Evolutionary conservation across 2,329 filamentous ascomycete species (phyloP), one percentile per base, ranked within the genome.

Genomic region (Pseudocercospora vitis): DNA sequence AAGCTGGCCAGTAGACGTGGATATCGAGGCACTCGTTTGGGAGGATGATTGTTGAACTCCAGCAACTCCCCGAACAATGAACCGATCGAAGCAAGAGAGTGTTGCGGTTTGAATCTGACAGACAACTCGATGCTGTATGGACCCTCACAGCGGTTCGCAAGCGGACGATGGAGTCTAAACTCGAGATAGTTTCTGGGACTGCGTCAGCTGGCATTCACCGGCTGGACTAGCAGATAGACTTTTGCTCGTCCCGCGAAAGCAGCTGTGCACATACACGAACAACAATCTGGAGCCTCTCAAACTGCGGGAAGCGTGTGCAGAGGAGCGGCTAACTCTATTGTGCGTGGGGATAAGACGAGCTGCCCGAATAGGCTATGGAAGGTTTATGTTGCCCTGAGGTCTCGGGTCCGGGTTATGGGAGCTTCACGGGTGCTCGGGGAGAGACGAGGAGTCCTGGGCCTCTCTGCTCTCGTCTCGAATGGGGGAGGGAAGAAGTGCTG

Each of bases 261-360:
- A n/a, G n/a, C n/a, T n/a, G n/a, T n/a, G n/a, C 50, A 55, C 55
- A 19, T 52, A 52, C 55, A 53, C 55, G 50, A 51, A 54, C 23
- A 51, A 54, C 23, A 33, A 26, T 50, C 47, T 51, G 50, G 46
- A 56, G 55, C 48, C 53, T 48, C 52, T 54, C 24, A n/a, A n/a
- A 45, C 18, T 18, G 24, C 12, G 6, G 24, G 33, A 56, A 44
- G 55, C 32, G 33, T 35, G 11, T 47, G 35, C 37, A 18, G 53
- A 42, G 47, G 58, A 61, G 61, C 59, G 59, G 44, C 44, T 51
- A 63, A 63, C 61, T 63, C 55, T 63, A 60, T 56, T 53, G 47
- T 47, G n/a, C n/a, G n/a, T 31, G 32, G 47, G 59, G 47, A 50
- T 48, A 50, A 52, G 52, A 31, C 50, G 45, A 59, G 50, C 52